Base-by-base conservation (phyloP, 2,329 filamentous ascomycete species). In the Epichloe typhina region DNA sequence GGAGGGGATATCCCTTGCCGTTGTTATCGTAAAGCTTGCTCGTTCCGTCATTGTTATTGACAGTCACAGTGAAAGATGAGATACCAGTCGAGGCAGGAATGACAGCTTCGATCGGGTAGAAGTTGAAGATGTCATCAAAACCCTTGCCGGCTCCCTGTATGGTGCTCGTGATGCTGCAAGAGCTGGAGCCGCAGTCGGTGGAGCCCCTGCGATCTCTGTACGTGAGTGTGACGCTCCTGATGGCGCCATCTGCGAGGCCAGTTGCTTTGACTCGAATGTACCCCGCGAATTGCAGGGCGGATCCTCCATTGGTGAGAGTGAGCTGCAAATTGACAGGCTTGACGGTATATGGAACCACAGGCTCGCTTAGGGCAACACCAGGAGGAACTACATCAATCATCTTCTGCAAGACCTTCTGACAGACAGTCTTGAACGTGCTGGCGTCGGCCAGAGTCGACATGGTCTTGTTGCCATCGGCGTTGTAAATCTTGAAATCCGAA, bases 311-410 rank as follows among this genome's bases (percentile, higher is more conserved):
- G 49, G 72, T 67, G 15, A 83, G 65, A 0, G 72, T 72, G 38
- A 83, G 69, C 58, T 80, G 76, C 56, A 82, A 62, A 47, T 71
- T 67, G 48, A 76, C 74, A 3, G 79, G 79, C 66, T 83, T 83
- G 57, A 82, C 71, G 15, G 70, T 70, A 61, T 82, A 83, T 0
- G 78, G 76, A 9, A 64, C 62, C 50, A 82, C 72, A 2, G 74
- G 68, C 46, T 73, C 72, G 0, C 73, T 72, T 3, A 83, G 69
- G 0, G 64, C 65, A 3, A 79, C 74, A 3, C 66, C 67, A 3
- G 63, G 59, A 2, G 79, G 78, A 0, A 82, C 77, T 4, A 73
- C 69, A n/a, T 83, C 76, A 52, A 82, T 78, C 78, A 83, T 76
- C 59, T 74, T 75, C 59, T 78, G 74, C 39, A 82, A 63, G 17